phyloP scores from a whole-genome alignment of 176 grass and related monocot genomes.

The Dactylis glomerata region DNA sequence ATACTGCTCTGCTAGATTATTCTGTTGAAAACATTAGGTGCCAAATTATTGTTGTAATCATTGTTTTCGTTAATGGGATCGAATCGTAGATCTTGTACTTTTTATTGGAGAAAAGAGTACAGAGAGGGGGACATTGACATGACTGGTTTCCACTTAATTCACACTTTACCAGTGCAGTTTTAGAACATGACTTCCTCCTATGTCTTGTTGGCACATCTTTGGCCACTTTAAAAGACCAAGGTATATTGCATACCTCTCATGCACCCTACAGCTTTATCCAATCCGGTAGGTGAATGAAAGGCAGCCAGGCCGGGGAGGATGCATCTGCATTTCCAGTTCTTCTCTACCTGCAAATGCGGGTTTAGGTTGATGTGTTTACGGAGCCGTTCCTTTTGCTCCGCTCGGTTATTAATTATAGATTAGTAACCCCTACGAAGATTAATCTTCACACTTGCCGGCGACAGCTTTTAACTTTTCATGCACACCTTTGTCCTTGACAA shows the following conservation, averaged over 20 bases:
- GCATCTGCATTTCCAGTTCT: slow-evolving; percentile 4
- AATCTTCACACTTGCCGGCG: neutral
- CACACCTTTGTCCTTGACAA: neutral
- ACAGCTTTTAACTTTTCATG: slow-evolving; percentile 3
- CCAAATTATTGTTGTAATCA: neutral
- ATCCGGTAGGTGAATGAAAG: slow-evolving; percentile 40
- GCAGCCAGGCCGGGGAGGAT: slow-evolving; percentile 16
- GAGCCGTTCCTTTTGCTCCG: neutral
- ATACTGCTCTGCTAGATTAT: too few species aligned
- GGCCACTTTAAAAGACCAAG: neutral
- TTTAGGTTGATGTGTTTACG: slow-evolving; percentile 45
- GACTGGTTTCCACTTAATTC: neutral
- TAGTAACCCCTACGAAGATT: slow-evolving; percentile 5
- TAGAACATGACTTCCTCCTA: slow-evolving; percentile 6
- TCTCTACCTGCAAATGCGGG: slow-evolving; percentile 10
- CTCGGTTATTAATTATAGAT: neutral
- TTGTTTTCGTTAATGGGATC: neutral
- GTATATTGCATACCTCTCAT: neutral
- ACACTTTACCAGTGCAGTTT: slow-evolving; percentile 10
- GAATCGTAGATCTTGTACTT: neutral
- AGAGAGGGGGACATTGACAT: slow-evolving; percentile 6
- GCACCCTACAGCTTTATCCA: neutral
- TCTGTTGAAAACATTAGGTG: too few species aligned
- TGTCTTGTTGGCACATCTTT: slow-evolving; percentile 22
- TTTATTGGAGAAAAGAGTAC: neutral